Conservation (phyloP, 2,329 filamentous ascomycete genomes). For the Claviceps paspali region DNA sequence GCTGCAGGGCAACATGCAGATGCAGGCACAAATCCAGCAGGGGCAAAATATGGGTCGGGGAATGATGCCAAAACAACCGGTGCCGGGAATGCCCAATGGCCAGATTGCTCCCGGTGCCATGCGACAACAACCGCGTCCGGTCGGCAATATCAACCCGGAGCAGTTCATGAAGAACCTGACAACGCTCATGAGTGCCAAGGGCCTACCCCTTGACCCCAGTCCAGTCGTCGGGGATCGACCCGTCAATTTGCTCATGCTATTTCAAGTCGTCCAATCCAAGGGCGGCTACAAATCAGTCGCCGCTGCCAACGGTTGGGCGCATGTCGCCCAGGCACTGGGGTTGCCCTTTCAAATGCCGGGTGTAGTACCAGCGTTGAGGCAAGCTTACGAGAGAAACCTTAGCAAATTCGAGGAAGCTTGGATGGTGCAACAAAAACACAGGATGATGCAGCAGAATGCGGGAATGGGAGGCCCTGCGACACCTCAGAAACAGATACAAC, state of each 20-base stretch:
- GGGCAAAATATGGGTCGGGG: constrained; percentile 27
- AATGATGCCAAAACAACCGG: constrained; percentile 38
- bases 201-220: constrained; percentile 57
- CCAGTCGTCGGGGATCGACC: constrained; percentile 60
- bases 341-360: constrained; percentile 49
- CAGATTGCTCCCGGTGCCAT: constrained; percentile 36
- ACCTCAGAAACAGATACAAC: constrained; percentile 23
- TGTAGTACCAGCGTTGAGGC: constrained; percentile 54
- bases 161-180: constrained; percentile 62
- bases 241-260: constrained; percentile 63
- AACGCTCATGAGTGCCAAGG: constrained; percentile 61
- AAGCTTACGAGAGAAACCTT: constrained; percentile 62
- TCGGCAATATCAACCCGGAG: constrained; percentile 39
- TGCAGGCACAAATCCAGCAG: constrained; percentile 38
- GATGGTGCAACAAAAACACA: constrained; percentile 37
- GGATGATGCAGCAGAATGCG: constrained; percentile 32
- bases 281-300: constrained; percentile 66
- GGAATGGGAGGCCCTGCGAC: constrained; percentile 7
- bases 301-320: constrained; percentile 55
- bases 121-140: constrained; percentile 33
- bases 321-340: constrained; percentile 50
- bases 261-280: constrained; percentile 56
- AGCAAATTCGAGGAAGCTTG: constrained; percentile 61
- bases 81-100: constrained; percentile 36
- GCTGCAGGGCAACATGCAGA: constrained; percentile 41